These are phyloP conservation scores for Chamaecyparis obtusa DNA, from an alignment of 75 land plant species.

Conservation along the genomic window DNA sequence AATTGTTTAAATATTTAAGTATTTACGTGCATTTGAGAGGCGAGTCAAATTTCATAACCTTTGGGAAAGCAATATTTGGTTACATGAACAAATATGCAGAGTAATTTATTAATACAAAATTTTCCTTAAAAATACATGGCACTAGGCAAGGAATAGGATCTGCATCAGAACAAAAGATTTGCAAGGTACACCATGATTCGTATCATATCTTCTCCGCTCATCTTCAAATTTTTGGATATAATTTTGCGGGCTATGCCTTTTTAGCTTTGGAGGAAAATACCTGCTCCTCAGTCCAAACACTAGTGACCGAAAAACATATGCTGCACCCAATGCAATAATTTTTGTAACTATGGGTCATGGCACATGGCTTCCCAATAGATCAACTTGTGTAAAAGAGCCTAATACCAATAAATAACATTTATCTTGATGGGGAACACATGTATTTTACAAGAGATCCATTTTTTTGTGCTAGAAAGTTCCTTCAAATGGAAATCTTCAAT, in stretches of 20 bases:
- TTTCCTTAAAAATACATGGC: not conserved
- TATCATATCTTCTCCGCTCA: slow-evolving; percentile 60
- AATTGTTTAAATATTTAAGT: not conserved
- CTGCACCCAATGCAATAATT: slow-evolving; percentile 92
- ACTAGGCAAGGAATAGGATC: not conserved
- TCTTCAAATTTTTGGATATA: slow-evolving; percentile 53
- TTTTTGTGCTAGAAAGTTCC: not conserved
- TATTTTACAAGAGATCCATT: not conserved
- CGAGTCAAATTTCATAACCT: not conserved
- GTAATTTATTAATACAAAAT: too few relatives aligned
- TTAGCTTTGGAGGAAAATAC: slow-evolving; percentile 46
- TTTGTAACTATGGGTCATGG: slow-evolving; percentile 86
- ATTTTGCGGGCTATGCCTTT: slow-evolving; percentile 31
- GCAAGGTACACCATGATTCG: slow-evolving; percentile 69
- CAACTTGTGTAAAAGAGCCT: slow-evolving; percentile 6
- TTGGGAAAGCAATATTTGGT: not conserved
- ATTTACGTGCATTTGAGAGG: not conserved
- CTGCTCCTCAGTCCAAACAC: slow-evolving; percentile 67
- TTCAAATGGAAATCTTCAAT: not conserved
- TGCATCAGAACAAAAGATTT: slow-evolving; percentile 48
- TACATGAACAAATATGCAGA: not conserved
- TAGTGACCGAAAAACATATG: slow-evolving; percentile 84
- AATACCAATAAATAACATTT: not conserved
- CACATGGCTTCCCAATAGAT: slow-evolving; percentile 80
- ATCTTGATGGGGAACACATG: not conserved